phyloP scores from a whole-genome alignment of 1,139 yeast genomes.

The Geotrichum bryndzae region DNA sequence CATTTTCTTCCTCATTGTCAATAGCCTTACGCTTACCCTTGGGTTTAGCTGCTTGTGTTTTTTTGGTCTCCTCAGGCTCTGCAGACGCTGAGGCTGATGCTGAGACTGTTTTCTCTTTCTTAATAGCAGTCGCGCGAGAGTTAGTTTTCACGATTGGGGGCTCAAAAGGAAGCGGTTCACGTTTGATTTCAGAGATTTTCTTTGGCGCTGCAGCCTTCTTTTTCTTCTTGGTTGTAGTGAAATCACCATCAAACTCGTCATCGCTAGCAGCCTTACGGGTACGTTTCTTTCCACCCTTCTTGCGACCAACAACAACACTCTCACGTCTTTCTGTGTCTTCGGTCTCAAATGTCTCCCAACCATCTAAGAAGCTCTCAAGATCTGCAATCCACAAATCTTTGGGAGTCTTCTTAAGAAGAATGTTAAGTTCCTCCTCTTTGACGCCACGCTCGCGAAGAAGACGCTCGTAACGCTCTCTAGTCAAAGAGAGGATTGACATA shows the following conservation, averaged over 20 bases:
- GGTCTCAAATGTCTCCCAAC: slow-evolving; percentile 60
- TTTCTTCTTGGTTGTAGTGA: slow-evolving; percentile 18
- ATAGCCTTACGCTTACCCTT: slow-evolving; percentile 2
- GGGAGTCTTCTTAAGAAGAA: slow-evolving; percentile 61
- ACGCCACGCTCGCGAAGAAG: slow-evolving; percentile 64
- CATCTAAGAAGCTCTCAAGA: slow-evolving; percentile 61
- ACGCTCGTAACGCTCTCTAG: slow-evolving; percentile 80
- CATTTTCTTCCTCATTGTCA: slow-evolving; percentile 1
- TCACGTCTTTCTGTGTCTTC: slow-evolving; percentile 45
- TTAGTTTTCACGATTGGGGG: slow-evolving; percentile 3
- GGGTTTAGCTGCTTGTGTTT: not conserved
- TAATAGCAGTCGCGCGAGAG: not conserved
- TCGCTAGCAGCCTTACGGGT: slow-evolving; percentile 7
- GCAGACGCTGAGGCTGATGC: not conserved
- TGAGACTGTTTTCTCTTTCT: not conserved
- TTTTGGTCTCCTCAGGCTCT: not conserved
- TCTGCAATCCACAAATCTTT: slow-evolving; percentile 86
- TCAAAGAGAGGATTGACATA: slow-evolving; percentile 93
- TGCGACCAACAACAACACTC: slow-evolving; percentile 23
- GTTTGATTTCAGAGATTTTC: slow-evolving; percentile 12
- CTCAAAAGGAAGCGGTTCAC: slow-evolving; percentile 4
- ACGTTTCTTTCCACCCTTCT: slow-evolving; percentile 20
- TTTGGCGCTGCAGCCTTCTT: slow-evolving; percentile 18
- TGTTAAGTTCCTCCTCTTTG: slow-evolving; percentile 66
- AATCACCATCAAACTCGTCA: slow-evolving; percentile 25